Evolutionary conservation across 495 filamentous ascomycete species (phyloP).

Genomic region (Neurospora sp.): DNA sequence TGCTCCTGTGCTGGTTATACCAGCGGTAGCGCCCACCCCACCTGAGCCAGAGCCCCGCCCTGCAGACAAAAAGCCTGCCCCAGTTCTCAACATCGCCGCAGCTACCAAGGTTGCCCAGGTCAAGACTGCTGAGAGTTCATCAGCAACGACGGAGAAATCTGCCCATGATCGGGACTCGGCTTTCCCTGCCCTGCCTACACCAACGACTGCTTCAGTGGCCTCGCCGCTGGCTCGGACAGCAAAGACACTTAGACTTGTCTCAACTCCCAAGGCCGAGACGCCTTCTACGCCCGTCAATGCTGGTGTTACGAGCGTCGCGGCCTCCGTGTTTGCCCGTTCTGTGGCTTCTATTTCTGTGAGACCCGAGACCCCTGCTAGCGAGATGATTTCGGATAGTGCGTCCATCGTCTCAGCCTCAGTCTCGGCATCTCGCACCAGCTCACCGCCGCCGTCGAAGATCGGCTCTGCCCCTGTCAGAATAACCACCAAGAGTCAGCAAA

Average conservation of each 20-base stretch:
- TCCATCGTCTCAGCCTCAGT: conserved; percentile 66
- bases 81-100: conserved; percentile 54
- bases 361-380: conserved; percentile 71
- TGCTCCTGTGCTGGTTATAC: conserved; percentile 7
- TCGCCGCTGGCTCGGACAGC: conserved; percentile 36
- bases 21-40: conserved; percentile 28
- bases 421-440: conserved; percentile 65
- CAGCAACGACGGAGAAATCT: conserved; percentile 21
- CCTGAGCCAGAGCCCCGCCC: conserved; percentile 8
- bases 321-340: conserved; percentile 22
- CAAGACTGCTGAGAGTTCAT: conserved; percentile 14
- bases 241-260: conserved; percentile 58
- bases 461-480: conserved; percentile 65
- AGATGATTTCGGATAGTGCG: conserved; percentile 67
- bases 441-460: conserved; percentile 62
- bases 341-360: conserved; percentile 43
- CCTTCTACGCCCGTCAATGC: conserved; percentile 27
- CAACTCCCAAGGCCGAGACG: conserved; percentile 60
- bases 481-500: conserved; percentile 85
- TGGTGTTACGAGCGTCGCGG: conserved; percentile 6
- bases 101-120: conserved; percentile 31
- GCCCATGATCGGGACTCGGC: conserved; percentile 25
- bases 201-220: conserved; percentile 34
- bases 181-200: conserved; percentile 44
- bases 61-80: conserved; percentile 43